Conservation (phyloP, 495 filamentous ascomycete species). For the Rostrohypoxylon terebratum region DNA sequence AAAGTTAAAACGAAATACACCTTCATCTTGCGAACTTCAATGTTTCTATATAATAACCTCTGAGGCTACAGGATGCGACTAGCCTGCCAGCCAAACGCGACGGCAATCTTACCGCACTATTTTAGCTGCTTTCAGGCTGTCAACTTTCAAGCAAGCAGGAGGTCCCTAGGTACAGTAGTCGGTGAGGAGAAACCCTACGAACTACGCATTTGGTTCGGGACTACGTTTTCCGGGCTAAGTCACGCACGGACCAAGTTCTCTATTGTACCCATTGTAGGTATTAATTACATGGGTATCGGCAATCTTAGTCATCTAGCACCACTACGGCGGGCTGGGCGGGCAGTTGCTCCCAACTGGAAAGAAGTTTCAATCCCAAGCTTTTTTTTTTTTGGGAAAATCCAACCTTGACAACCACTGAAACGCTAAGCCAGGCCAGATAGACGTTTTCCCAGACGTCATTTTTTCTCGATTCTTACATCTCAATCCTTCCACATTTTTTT, state of each 20-base stretch:
- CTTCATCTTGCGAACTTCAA: neutral
- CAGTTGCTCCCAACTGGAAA: constrained; percentile 23
- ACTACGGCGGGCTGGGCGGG: constrained; percentile 14
- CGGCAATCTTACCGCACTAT: neutral
- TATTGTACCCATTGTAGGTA: neutral
- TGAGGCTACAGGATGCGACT: neutral
- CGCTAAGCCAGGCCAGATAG: constrained; percentile 26
- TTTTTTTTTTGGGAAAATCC: constrained; percentile 30
- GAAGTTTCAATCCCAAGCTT: constrained; percentile 22
- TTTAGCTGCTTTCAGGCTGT: neutral
- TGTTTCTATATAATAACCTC: neutral
- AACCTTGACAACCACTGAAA: constrained; percentile 31
- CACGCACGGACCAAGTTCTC: neutral
- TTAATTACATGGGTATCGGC: constrained; percentile 4
- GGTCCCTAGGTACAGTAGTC: constrained; percentile 6
- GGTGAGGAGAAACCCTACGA: constrained; percentile 3
- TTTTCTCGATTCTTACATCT: constrained; percentile 34
- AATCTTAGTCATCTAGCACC: constrained; percentile 21
- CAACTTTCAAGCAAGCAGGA: neutral
- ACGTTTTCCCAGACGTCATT: constrained; percentile 49
- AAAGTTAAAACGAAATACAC: neutral
- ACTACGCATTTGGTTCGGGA: constrained; percentile 6
- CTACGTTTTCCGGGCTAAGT: neutral
- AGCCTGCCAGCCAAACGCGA: neutral
- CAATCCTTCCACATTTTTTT: constrained; percentile 35